phyloP scores from a whole-genome alignment of 2,329 filamentous ascomycete genomes.

The Fusarium pseudoanthophilum region DNA sequence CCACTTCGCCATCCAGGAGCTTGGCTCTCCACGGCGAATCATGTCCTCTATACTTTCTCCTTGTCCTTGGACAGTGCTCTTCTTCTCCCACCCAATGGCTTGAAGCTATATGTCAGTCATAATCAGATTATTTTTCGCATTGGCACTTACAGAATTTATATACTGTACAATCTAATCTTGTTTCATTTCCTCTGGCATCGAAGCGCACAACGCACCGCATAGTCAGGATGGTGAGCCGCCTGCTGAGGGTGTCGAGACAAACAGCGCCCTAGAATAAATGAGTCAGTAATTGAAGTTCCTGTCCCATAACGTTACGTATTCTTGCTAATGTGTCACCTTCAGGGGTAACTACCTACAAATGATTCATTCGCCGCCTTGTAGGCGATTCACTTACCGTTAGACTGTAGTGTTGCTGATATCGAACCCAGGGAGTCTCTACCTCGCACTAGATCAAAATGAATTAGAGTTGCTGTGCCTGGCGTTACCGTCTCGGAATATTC shows the following conservation, averaged over 20 bases:
- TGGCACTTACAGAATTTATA: neutral
- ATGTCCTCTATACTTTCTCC: neutral
- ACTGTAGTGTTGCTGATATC: neutral
- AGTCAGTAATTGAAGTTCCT: neutral
- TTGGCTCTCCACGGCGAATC: neutral
- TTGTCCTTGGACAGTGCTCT: neutral
- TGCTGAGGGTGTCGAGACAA: neutral
- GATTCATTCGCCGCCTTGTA: neutral
- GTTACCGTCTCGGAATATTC: too few species aligned
- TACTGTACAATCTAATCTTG: neutral
- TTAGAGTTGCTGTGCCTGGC: too few species aligned
- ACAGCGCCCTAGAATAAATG: neutral
- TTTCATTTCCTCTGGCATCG: neutral
- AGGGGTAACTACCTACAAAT: neutral
- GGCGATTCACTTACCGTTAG: neutral
- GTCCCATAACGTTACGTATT: neutral
- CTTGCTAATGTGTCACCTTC: neutral
- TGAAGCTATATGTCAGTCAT: neutral
- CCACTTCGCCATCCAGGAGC: neutral
- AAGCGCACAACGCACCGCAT: neutral
- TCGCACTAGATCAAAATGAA: neutral
- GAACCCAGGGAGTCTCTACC: neutral
- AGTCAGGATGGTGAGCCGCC: neutral
- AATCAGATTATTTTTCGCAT: neutral
- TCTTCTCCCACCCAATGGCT: neutral